Percentiles rank a stretch among this genome's conserved stretches.
These are phyloP conservation scores for Penicillium sp. DNA, from an alignment of 2,329 filamentous ascomycete genomes.

Conservation along the genomic window DNA sequence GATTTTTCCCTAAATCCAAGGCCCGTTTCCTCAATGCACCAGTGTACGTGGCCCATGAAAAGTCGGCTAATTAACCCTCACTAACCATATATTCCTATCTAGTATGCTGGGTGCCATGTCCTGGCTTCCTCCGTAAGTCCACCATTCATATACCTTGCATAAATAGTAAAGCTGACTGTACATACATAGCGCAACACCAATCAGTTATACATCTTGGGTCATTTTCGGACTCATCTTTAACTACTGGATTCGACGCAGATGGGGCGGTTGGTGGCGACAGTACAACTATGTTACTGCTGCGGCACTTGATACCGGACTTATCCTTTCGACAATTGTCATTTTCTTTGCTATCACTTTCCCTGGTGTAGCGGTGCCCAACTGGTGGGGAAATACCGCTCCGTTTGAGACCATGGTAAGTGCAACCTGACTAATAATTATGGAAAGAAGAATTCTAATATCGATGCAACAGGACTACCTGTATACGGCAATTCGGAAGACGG, in stretches of 20 bases:
- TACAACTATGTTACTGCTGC: conserved; percentile 45
- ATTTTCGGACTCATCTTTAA: conserved; percentile 49
- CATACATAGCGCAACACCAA: conserved; percentile 53
- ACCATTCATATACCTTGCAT: conserved; percentile 4
- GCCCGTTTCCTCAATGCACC: conserved; percentile 66
- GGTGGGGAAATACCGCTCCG: conserved; percentile 55
- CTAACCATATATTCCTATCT: conserved; percentile 3
- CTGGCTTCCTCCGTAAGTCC: conserved; percentile 50
- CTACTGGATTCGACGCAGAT: conserved; percentile 33
- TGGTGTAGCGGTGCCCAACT: conserved; percentile 53
- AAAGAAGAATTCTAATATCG: background rate
- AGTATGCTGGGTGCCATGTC: conserved; percentile 29
- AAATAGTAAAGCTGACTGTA: conserved; percentile 1
- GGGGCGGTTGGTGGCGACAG: conserved; percentile 40
- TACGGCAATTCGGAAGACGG: conserved; percentile 17
- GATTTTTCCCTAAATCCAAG: conserved; percentile 59
- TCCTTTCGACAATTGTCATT: conserved; percentile 64
- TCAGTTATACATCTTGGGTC: conserved; percentile 68
- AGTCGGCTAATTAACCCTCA: background rate
- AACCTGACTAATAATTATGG: background rate
- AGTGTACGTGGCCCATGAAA: conserved; percentile 16
- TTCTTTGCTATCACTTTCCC: conserved; percentile 67
- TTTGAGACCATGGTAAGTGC: conserved; percentile 23
- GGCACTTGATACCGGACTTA: conserved; percentile 53
- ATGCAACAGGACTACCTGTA: conserved; percentile 9